Conservation (phyloP, 495 filamentous ascomycete species). For the Aspergillus incahuasiensis region DNA sequence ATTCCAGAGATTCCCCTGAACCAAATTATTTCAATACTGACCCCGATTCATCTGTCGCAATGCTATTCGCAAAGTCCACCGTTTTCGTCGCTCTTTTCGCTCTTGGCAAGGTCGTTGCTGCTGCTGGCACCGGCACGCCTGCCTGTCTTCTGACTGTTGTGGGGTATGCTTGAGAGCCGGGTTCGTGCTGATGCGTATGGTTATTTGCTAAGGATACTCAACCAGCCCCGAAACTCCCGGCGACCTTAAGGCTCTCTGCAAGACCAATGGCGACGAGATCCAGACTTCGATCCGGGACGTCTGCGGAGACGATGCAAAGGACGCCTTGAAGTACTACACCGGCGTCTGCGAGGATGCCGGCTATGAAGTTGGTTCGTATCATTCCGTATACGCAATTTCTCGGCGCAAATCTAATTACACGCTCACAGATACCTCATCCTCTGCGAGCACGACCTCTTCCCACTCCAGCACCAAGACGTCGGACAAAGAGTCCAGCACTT, state of each 20-base stretch:
- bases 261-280: constrained; percentile 24
- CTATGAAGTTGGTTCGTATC: constrained; percentile 33
- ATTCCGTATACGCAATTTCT: neutral
- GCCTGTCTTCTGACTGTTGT: constrained; percentile 36
- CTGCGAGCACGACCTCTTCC: constrained; percentile 9
- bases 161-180: constrained; percentile 25
- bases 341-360: constrained; percentile 29
- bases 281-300: constrained; percentile 25
- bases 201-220: constrained; percentile 19
- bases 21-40: neutral
- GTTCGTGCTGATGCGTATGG: neutral
- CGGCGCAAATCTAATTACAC: constrained; percentile 1
- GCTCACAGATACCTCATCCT: neutral
- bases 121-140: constrained; percentile 24
- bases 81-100: constrained; percentile 31
- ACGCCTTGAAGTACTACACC: constrained; percentile 30
- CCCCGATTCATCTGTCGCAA: constrained; percentile 14
- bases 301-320: constrained; percentile 26
- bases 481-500: constrained; percentile 17
- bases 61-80: constrained; percentile 37
- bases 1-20: constrained; percentile 11
- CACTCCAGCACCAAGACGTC: constrained; percentile 16
- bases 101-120: constrained; percentile 31
- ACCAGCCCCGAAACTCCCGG: constrained; percentile 23
- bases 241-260: constrained; percentile 29